A percentile compares a stretch with the other conserved stretches of the same genome.
phyloP scores from a whole-genome alignment of 495 filamentous ascomycete genomes.

The Sporormia fimetaria region DNA sequence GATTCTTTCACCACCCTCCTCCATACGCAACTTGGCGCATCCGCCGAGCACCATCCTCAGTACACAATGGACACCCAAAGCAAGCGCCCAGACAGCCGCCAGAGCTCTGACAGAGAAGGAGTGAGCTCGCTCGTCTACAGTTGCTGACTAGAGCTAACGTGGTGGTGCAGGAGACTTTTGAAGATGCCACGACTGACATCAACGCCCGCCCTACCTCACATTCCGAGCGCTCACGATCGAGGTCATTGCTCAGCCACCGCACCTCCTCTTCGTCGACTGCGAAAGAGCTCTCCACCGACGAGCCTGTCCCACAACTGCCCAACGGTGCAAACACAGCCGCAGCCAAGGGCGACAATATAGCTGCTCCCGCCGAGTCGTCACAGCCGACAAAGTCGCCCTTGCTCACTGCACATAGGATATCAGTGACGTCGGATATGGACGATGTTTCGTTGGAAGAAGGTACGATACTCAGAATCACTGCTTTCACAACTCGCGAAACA shows the following conservation, averaged over 20 bases:
- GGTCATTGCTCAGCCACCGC: constrained; percentile 14
- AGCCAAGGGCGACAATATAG: not conserved
- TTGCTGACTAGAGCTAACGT: constrained; percentile 5
- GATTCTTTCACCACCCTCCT: constrained; percentile 4
- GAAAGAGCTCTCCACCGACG: constrained; percentile 10
- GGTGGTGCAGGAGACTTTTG: constrained; percentile 19
- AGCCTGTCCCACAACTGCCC: constrained; percentile 14
- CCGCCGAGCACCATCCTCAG: not conserved
- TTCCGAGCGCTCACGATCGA: constrained; percentile 20
- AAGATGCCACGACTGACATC: constrained; percentile 24
- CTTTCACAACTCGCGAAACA: not conserved
- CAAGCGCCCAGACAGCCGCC: constrained; percentile 6
- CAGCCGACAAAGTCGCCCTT: constrained; percentile 14
- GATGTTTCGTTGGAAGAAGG: constrained; percentile 27
- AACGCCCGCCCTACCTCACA: constrained; percentile 21
- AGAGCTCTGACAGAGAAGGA: constrained; percentile 21
- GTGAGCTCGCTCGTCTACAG: constrained; percentile 6
- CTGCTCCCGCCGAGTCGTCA: constrained; percentile 1
- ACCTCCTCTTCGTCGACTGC: constrained; percentile 13
- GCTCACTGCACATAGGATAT: constrained; percentile 22
- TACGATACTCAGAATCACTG: constrained; percentile 1
- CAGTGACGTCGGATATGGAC: constrained; percentile 24
- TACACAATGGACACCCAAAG: constrained; percentile 16
- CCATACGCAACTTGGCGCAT: not conserved
- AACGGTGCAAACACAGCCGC: constrained; percentile 1